Base-by-base conservation (phyloP, 352 stramenopile species). In the Globisporangium middletonii region DNA sequence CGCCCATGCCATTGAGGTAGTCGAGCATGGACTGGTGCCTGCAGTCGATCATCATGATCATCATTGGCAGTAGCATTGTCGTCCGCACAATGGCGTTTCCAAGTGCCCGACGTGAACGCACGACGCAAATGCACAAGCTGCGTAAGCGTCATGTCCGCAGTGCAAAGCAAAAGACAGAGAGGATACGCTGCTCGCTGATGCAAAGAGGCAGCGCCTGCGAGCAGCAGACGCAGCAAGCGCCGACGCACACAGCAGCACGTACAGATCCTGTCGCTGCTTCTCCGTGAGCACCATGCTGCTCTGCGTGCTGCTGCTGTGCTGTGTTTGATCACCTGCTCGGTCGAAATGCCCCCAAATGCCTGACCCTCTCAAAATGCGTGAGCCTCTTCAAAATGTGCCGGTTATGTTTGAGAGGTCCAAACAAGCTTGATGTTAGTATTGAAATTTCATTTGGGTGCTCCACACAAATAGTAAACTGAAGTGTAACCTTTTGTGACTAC, bases 21-120 rank as follows among this genome's bases (percentile, higher is more conserved):
- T 98, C 96, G 59, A 98, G 86, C 73, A 99, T 94, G 51, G 92
- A 94, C 59, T 94, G 82, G 64, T 98, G 92, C 41, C 86, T 95
- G 61, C 54, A 23, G 26, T 60, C 6, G 4, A 35, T 35, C 33
- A 38, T 9, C 33, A 38, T 23, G 42, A 46, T 8, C 42, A 42
- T 11, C 42, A 46, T 12, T 5, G 58, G n/a, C 11, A 38, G 23
- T 41, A 8, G 16, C 26, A 33, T 13, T n/a, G 35, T 12, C 44
- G 50, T 12, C 37, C 33, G n/a, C 26, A 44, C 45, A 37, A 15
- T 23, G 51, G 4, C 18, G 26, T 15, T 53, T 38, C 33, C 33
- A 38, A 38, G 33, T 38, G 33, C 7, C 33, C 5, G 33, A 12
- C 33, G 33, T 38, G 33, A 38, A 38, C 33, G 33, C 33, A 38